A percentile compares a stretch with the other conserved stretches of the same genome.
Conservation (phyloP, 306 rosid genomes). For the Cicer bijugum region DNA sequence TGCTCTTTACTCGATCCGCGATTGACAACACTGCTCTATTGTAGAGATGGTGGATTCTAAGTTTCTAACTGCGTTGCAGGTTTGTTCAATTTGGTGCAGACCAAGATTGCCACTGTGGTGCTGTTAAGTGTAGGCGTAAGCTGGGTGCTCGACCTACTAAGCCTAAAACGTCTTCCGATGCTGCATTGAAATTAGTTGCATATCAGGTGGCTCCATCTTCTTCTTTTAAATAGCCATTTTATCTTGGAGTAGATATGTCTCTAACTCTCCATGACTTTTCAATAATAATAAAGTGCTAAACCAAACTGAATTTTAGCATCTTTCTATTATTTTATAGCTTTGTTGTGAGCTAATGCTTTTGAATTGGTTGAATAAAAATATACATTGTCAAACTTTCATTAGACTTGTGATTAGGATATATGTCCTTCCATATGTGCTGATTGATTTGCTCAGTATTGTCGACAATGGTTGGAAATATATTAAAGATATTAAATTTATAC, state of each 20-base stretch:
- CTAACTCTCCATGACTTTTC: slow-evolving; percentile 6
- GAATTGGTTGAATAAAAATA: slow-evolving; percentile 22
- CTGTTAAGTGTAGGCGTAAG: slow-evolving; percentile 78
- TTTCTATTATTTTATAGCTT: slow-evolving; percentile 20
- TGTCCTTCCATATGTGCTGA: slow-evolving; percentile 1
- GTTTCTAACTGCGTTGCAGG: slow-evolving; percentile 79
- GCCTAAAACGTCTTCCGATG: slow-evolving; percentile 81
- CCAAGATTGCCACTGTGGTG: slow-evolving; percentile 99
- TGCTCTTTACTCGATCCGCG: no score
- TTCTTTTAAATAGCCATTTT: slow-evolving; percentile 61
- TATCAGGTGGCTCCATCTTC: slow-evolving; percentile 79
- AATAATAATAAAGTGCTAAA: slow-evolving; percentile 19
- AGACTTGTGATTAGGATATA: slow-evolving; percentile 1
- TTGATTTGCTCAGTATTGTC: background rate
- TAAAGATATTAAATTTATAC: slow-evolving; percentile 11
- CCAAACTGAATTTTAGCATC: slow-evolving; percentile 25
- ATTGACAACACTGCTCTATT: background rate
- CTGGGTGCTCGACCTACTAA: slow-evolving; percentile 84
- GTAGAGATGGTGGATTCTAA: slow-evolving; percentile 50
- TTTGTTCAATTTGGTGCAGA: slow-evolving; percentile 99
- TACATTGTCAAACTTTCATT: slow-evolving; percentile 12
- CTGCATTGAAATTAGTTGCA: slow-evolving; percentile 85
- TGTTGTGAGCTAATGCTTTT: slow-evolving; percentile 42
- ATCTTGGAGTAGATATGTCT: slow-evolving; percentile 53
- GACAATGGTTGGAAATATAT: slow-evolving; percentile 3